Percentiles rank a stretch among this genome's conserved stretches.
These are phyloP conservation scores for Phytopythium litorale DNA, from an alignment of 352 stramenopile genomes.

Conservation along the genomic window DNA sequence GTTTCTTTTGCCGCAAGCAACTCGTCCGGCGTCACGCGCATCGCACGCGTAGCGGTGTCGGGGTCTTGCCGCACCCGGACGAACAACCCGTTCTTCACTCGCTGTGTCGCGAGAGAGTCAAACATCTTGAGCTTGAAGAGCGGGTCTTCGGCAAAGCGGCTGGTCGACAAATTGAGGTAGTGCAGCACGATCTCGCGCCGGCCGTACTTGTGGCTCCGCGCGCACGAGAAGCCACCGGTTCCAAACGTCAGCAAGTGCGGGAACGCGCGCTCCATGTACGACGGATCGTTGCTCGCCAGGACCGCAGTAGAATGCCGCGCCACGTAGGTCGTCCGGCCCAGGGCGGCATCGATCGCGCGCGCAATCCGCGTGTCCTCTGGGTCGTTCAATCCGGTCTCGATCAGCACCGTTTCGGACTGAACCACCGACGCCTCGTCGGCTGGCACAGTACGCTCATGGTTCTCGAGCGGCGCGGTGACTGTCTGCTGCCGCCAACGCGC, in stretches of 20 bases:
- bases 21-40: constrained; percentile 12
- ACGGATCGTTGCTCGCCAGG: constrained; percentile 9
- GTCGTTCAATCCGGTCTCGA: no score
- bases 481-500: no score
- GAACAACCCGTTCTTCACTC: constrained; percentile 16
- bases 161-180: constrained; percentile 21
- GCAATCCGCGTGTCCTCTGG: no score
- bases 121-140: constrained; percentile 26
- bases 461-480: no score
- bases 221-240: constrained; percentile 11
- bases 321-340: no score
- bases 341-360: no score
- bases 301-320: constrained; percentile 5
- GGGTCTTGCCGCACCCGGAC: constrained; percentile 15
- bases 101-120: constrained; percentile 12
- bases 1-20: neutral
- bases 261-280: constrained; percentile 21
- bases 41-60: constrained; percentile 1
- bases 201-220: constrained; percentile 11
- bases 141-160: constrained; percentile 17
- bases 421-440: no score
- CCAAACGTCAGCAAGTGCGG: constrained; percentile 20
- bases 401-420: no score
- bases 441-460: no score
- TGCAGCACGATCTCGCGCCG: constrained; percentile 17